Evolutionary conservation across 2,329 filamentous ascomycete genomes (phyloP), one percentile per base, ranked within the genome.

Genomic region (Pyrenophora teres): DNA sequence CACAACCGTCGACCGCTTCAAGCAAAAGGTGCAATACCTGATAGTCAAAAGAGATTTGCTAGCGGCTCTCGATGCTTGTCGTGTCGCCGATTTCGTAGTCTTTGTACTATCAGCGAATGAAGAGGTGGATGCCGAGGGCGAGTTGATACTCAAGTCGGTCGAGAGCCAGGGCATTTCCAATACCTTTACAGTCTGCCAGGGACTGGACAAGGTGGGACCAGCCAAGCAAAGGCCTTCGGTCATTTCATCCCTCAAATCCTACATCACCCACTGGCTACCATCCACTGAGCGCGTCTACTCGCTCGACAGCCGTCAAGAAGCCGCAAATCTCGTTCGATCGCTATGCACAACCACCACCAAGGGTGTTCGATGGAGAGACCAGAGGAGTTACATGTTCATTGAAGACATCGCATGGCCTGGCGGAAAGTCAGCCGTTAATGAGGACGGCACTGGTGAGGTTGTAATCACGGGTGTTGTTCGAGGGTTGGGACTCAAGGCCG

Each of bases 111-210:
- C 92, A 3, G 86, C 92, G 16, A 83, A 88, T 38, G 83, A 90
- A 55, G 91, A 96, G 73, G 89, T 95, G 6, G 93, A 97, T 65
- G 83, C 87, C 42, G 77, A 92, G 35, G 93, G 92, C 58, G 92
- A 97, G 75, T 78, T 91, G 63, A 87, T 97, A 51, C 79, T 99
- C 56, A 86, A 90, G 64, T 88, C 89, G 40, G 87, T 97, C 27
- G 92, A 97, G 77, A 90, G 91, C 64, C 94, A 99, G 76, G 94
- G 94, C 66, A 85, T 99, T 61, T 96, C 93, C 0, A 97, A 92
- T 18, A 83, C 95, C n/a, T 85, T 96, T 67, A 91, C 90, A 0
- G 83, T 90, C 10, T 91, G 95, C 0, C 88, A 95, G 44, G 86
- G 87, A 4, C 78, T 97, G 10, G 87, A 93, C 50, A 83, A 83